Evolutionary conservation across 164 flowering plant species (phyloP), one percentile per base, ranked within the genome.

Genomic region (Buxus sempervirens): DNA sequence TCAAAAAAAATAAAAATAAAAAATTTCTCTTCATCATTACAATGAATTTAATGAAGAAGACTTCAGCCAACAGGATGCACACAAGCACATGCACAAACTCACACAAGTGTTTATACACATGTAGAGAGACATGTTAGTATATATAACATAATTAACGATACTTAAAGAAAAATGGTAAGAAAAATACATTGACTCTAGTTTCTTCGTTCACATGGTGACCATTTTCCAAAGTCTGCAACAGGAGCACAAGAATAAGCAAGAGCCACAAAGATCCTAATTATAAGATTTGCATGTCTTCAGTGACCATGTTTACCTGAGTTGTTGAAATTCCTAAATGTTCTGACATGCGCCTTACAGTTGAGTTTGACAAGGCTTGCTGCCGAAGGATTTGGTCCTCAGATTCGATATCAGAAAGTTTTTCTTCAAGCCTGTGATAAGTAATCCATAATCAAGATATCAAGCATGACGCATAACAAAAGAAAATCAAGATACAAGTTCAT

Each of bases 371-470:
- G 2, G 82, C 38, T 77, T 93, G 90, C 76, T 84, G 90, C 66
- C 94, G 86, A 64, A 93, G 88, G 68, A 88, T 72, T 79, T 90
- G 84, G 78, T 87, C 83, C 73, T 90, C 97, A 70, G 84, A 70
- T 84, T 92, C 94, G 83, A 93, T 76, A 73, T 87, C 89, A 70
- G 79, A 84, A 58, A 89, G 77, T 61, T 91, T 96, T 72, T 93
- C 99, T 75, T 89, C 86, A 56, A 96, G 90, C 69, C 99, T 96
- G 77, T 26, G 58, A 53, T 62, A 75, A 19, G 38, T 63, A 73
- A 53, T 21, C 48, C 53, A 15, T 45, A 45, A 10, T 45, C 51
- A 45, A 45, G 5, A 45, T 15, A 32, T 32, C 38, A 32, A 32
- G 7, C 51, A 45, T 10, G 18, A 45, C 12, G 12, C 5, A 10